phyloP scores from a whole-genome alignment of 371 early-diverging fungal genomes.

The Coemansia sp. region DNA sequence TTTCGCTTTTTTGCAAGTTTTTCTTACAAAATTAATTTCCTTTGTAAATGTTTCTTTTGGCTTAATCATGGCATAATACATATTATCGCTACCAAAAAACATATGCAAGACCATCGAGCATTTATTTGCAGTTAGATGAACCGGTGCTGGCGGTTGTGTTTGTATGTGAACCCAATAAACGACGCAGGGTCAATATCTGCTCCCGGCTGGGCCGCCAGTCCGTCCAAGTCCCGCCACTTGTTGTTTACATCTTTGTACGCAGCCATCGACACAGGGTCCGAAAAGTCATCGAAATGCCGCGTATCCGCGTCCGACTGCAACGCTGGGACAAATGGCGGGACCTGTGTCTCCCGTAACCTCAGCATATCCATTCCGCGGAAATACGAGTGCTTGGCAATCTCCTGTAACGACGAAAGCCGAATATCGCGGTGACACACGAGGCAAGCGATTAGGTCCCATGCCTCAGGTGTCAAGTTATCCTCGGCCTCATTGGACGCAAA shows the following conservation, averaged over 20 bases:
- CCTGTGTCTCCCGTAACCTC: conserved; percentile 50
- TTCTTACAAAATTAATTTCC: too few species aligned
- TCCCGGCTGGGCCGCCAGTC: conserved; percentile 10
- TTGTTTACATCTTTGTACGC: conserved; percentile 70
- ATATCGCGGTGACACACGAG: conserved; percentile 59
- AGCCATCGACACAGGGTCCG: conserved; percentile 64
- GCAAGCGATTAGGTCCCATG: conserved; percentile 69
- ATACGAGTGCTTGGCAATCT: conserved; percentile 48
- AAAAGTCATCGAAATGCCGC: conserved; percentile 82
- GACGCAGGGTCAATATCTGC: conserved; percentile 47
- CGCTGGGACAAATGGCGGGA: conserved; percentile 76
- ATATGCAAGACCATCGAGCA: too few species aligned
- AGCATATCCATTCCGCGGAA: conserved; percentile 51
- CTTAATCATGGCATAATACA: too few species aligned
- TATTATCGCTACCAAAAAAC: background rate
- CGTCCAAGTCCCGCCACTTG: conserved; percentile 56
- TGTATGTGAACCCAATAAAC: conserved; percentile 72
- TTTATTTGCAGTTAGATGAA: too few species aligned
- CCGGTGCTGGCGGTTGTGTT: conserved; percentile 50
- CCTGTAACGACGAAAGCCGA: conserved; percentile 54
- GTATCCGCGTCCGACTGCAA: conserved; percentile 67
- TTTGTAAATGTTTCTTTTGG: too few species aligned
- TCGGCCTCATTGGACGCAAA: conserved; percentile 70
- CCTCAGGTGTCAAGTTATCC: conserved; percentile 69
- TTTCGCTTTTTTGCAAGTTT: too few species aligned